Percentiles rank a stretch among this genome's conserved stretches.
Evolutionary conservation across 306 rosid genomes (phyloP).

Genomic region (Medicago truncatula): DNA sequence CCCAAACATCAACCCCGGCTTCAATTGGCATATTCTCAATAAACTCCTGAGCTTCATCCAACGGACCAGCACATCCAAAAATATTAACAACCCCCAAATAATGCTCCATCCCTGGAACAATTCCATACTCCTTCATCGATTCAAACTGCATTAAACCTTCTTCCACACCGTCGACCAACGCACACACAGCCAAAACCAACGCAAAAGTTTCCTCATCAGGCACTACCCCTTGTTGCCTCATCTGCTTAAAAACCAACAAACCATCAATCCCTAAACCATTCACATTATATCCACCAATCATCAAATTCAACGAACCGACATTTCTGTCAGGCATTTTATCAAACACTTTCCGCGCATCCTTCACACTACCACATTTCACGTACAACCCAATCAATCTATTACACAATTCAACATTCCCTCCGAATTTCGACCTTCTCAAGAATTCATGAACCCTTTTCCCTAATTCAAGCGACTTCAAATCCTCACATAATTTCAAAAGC

Average conservation of each 20-base stretch:
- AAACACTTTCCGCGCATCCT: conserved; percentile 74
- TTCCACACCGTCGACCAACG: conserved; percentile 63
- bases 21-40: conserved; percentile 63
- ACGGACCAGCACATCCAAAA: conserved; percentile 71
- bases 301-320: conserved; percentile 61
- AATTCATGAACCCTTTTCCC: conserved; percentile 64
- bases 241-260: conserved; percentile 61
- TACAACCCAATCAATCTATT: conserved; percentile 63
- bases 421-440: conserved; percentile 52
- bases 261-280: conserved; percentile 66
- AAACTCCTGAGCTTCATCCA: conserved; percentile 77
- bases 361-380: conserved; percentile 61
- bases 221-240: conserved; percentile 57
- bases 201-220: conserved; percentile 60
- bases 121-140: conserved; percentile 60
- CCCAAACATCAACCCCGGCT: conserved; percentile 56
- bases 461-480: conserved; percentile 50
- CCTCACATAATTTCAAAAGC: conserved; percentile 61
- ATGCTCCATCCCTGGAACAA: conserved; percentile 61
- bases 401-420: conserved; percentile 59
- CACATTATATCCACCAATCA: conserved; percentile 65
- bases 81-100: conserved; percentile 59
- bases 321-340: conserved; percentile 70
- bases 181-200: conserved; percentile 70
- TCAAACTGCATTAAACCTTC: conserved; percentile 61